These are phyloP conservation scores for Penicillium lividum DNA, from an alignment of 495 filamentous ascomycete species.

Conservation along the genomic window DNA sequence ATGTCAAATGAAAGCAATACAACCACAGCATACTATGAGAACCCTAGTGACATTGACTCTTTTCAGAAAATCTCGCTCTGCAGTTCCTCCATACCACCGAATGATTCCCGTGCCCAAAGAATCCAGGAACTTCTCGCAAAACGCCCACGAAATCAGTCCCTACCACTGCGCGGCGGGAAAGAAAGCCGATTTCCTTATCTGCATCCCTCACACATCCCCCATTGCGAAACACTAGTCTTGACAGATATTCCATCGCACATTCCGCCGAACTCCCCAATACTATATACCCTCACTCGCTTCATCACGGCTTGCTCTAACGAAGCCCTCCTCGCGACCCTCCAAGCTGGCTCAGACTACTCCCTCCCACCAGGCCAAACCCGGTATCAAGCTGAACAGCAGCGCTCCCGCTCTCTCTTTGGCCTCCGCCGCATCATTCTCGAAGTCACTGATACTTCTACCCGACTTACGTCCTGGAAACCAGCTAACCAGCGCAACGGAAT, in stretches of 20 bases:
- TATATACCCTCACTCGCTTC: slow-evolving; percentile 54
- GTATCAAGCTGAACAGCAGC: slow-evolving; percentile 42
- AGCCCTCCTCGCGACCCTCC: slow-evolving; percentile 53
- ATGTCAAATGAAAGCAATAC: slow-evolving; percentile 5
- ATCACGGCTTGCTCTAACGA: slow-evolving; percentile 63
- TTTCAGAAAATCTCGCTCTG: slow-evolving; percentile 17
- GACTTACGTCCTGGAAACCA: slow-evolving; percentile 40
- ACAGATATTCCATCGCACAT: slow-evolving; percentile 61
- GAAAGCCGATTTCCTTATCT: slow-evolving; percentile 44
- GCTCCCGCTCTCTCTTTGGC: slow-evolving; percentile 51
- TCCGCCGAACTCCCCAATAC: slow-evolving; percentile 39
- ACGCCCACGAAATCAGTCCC: slow-evolving; percentile 34
- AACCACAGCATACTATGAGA: slow-evolving; percentile 11
- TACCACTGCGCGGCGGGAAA: slow-evolving; percentile 29
- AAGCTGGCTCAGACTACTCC: slow-evolving; percentile 53
- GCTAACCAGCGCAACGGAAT: slow-evolving; percentile 36
- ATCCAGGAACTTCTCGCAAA: slow-evolving; percentile 40
- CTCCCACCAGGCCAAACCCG: slow-evolving; percentile 50
- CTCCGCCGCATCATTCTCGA: slow-evolving; percentile 60
- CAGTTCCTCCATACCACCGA: slow-evolving; percentile 28
- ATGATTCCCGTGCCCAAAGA: slow-evolving; percentile 28
- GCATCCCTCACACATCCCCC: slow-evolving; percentile 58
- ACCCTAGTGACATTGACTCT: not conserved
- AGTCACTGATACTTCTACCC: slow-evolving; percentile 42
- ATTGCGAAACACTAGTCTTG: slow-evolving; percentile 56